These are phyloP conservation scores for Acer negundo DNA, from an alignment of 345 rosid species.

Conservation along the genomic window DNA sequence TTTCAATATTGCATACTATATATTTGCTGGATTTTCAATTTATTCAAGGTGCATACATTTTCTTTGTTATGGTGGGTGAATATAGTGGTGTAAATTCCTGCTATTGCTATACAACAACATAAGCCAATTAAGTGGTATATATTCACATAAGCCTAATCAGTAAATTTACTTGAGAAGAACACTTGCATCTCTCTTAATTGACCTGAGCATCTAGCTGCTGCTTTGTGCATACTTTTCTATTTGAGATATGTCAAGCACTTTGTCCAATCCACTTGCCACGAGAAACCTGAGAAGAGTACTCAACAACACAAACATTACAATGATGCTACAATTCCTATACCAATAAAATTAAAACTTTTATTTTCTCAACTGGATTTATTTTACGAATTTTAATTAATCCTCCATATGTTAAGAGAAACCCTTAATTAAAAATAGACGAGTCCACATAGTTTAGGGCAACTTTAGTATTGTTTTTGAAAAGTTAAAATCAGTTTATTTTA, in stretches of 20 bases:
- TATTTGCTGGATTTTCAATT: neutral
- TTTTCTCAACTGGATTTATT: too few relatives aligned
- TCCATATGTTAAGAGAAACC: too few relatives aligned
- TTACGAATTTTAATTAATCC: too few relatives aligned
- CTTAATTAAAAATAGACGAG: too few relatives aligned
- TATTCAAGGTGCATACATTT: neutral
- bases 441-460: too few relatives aligned
- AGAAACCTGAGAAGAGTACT: conserved; percentile 59
- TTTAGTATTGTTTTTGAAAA: too few relatives aligned
- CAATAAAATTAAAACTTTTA: neutral
- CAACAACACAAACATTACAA: conserved; percentile 10
- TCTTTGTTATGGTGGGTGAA: neutral
- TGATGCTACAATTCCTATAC: neutral
- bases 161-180: neutral
- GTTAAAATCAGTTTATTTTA: too few relatives aligned
- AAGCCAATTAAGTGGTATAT: neutral
- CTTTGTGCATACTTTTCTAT: conserved; percentile 42
- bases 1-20: too few relatives aligned
- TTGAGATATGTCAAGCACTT: conserved; percentile 60
- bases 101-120: neutral
- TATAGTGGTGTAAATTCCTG: neutral
- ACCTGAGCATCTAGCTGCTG: conserved; percentile 16
- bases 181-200: neutral
- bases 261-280: conserved; percentile 56
- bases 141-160: neutral